phyloP scores from a whole-genome alignment of 148 eudicot genomes.

The Rhododendron ferrugineum region DNA sequence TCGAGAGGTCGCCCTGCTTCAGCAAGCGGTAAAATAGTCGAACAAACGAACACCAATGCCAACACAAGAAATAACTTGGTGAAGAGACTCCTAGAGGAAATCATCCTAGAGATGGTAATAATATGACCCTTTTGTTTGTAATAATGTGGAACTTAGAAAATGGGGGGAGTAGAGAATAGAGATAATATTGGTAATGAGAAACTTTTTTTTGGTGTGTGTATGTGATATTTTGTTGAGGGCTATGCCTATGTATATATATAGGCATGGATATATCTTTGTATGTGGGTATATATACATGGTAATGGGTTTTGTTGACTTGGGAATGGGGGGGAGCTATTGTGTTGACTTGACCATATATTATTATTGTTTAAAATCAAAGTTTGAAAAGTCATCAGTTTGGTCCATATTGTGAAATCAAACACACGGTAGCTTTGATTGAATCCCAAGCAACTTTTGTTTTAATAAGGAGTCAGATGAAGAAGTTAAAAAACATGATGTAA shows the following conservation, averaged over 20 bases:
- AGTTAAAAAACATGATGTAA: too few species aligned
- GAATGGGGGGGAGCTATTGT: not conserved
- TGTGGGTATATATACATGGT: too few species aligned
- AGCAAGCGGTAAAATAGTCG: not conserved
- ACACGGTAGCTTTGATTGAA: not conserved
- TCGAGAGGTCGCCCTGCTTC: constrained; percentile 10
- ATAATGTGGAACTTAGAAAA: too few species aligned
- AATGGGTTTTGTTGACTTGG: too few species aligned
- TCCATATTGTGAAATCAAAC: not conserved
- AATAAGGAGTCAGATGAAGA: too few species aligned
- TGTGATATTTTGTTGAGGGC: too few species aligned
- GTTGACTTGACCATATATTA: not conserved
- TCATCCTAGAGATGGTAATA: not conserved
- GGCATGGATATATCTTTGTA: not conserved
- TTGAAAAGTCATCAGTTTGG: not conserved
- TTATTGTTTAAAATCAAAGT: not conserved
- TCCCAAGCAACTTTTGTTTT: too few species aligned
- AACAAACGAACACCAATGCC: not conserved
- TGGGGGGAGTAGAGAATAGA: too few species aligned
- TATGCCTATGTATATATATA: too few species aligned
- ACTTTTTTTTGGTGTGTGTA: too few species aligned
- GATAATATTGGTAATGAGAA: too few species aligned
- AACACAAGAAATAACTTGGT: not conserved
- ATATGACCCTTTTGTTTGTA: too few species aligned
- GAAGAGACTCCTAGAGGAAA: not conserved